phyloP scores from a whole-genome alignment of 495 filamentous ascomycete genomes.

The Aspergillus conjunctus region DNA sequence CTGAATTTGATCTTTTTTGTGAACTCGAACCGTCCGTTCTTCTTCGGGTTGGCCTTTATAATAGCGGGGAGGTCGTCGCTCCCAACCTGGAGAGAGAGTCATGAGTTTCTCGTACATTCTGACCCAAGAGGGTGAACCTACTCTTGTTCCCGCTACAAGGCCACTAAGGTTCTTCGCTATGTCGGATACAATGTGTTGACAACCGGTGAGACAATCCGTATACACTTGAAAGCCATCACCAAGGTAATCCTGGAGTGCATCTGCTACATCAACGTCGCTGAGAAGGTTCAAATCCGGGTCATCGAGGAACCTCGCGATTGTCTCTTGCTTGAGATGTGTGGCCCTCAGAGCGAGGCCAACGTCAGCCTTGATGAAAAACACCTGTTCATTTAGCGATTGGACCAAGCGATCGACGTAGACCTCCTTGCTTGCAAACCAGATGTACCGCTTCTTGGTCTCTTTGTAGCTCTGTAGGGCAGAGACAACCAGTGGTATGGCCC shows the following conservation, averaged over 20 bases:
- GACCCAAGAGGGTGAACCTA: not conserved
- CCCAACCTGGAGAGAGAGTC: not conserved
- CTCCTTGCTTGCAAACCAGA: slow-evolving; percentile 10
- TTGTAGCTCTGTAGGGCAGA: slow-evolving; percentile 41
- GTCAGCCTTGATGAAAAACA: slow-evolving; percentile 14
- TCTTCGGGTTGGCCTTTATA: slow-evolving; percentile 3
- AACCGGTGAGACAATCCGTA: not conserved
- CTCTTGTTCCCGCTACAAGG: not conserved
- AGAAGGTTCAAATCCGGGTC: not conserved
- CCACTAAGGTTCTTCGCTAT: not conserved
- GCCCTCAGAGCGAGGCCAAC: slow-evolving; percentile 6
- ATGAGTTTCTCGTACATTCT: too few species aligned
- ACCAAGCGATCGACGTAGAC: slow-evolving; percentile 7
- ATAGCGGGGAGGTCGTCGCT: slow-evolving; percentile 3
- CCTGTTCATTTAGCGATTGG: slow-evolving; percentile 12
- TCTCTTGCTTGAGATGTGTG: not conserved
- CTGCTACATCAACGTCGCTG: not conserved
- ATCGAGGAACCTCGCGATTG: not conserved
- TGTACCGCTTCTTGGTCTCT: slow-evolving; percentile 8
- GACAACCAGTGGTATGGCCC: slow-evolving; percentile 42
- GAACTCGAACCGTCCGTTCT: slow-evolving; percentile 26
- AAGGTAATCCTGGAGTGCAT: slow-evolving; percentile 10
- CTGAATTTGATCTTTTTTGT: slow-evolving; percentile 16
- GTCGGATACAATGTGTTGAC: not conserved
- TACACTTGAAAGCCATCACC: slow-evolving; percentile 8